Base-by-base conservation (phyloP, 2,329 filamentous ascomycete genomes). In the Tricladium varicosporioides region DNA sequence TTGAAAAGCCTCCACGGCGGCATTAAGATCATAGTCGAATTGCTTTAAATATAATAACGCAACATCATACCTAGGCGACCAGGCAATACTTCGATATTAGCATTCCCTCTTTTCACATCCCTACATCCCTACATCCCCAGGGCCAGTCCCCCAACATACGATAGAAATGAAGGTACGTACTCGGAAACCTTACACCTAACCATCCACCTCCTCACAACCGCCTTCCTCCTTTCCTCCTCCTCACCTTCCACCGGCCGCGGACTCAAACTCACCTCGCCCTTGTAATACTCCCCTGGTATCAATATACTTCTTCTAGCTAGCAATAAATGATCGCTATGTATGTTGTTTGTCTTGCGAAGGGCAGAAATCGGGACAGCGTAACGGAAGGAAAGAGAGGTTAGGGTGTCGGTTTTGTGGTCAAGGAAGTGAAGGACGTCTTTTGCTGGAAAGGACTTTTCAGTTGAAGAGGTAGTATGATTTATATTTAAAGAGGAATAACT, bases 41-140 rank as follows among this genome's bases (percentile, higher is more conserved):
- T 90, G 86, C 66, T 91, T 82, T 45, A 94, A 78, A 70, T 94
- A 94, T 16, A 92, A 70, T 27, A 89, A 70, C 1, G 90, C 90
- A 51, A 91, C 77, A 68, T 91, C 87, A 63, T 85, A 85, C 64
- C 80, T 83, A 61, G 69, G 63, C 42, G 55, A 63, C 54, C 62
- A 60, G 57, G 65, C 59, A 64, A 74, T 56, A 64, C 71, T 55
- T 57, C 14, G 18, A 52, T 19, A 31, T 76, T 72, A 69, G 59
- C 64, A 43, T 16, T 16, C 10, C 19, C 47, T 14, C 31, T 51
- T 51, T 8, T 16, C 10, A 27, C 5, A 18, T 11, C 5, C 47
- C 33, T 9, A 11, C 15, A 13, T 32, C 16, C n/a, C 31, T 1
- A 44, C 3, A 47, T 15, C 22, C 51, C n/a, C n/a, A n/a, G n/a